Base-by-base conservation (phyloP, 1,284 basidiomycete genomes). In the Phenoliferia sp. region DNA sequence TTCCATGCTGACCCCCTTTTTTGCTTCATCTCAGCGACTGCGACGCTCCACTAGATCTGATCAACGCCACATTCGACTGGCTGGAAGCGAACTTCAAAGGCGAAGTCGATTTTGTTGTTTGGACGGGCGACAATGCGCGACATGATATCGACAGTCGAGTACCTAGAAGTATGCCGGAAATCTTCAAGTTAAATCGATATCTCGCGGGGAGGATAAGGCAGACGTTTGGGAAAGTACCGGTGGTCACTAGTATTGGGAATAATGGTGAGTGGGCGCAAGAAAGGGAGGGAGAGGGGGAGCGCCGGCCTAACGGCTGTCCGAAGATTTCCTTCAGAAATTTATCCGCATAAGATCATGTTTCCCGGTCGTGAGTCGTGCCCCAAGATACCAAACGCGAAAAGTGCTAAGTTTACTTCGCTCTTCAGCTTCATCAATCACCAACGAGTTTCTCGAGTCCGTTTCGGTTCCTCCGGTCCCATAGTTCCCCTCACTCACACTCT, bases 51-150 rank as follows among this genome's bases (percentile, higher is more conserved):
- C 81, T 89, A 56, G 80, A 82, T 5, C 84, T 96, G 9, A 87
- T 90, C 58, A 90, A 94, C 77, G 83, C 86, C 56, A 92, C 92
- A 3, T 83, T 97, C 61, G 87, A 91, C 69, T 93, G 85, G 83
- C 78, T 95, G 66, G 86, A 88, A 65, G 83, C 87, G 75, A 85
- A 92, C 74, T 93, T 90, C 90, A 84, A 86, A 59, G 82, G 85
- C 69, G 87, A 91, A 74, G 85, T 97, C 57, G 94, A 97, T 79
- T 97, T 96, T 79, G 89, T 94, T 29, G 83, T 94, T 55, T 93
- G 90, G 91, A 95, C 92, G 7, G 93, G 93, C 50, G 93, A 96
- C 79, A 93, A 87, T 80, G 93, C 91, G 39, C 64, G 69, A 15
- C 69, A 71, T 86, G 90, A 97, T 78, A 91, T 89, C 77, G 93